Base-by-base conservation (phyloP, 495 filamentous ascomycete genomes). In the Staphylotrichum longicolle region DNA sequence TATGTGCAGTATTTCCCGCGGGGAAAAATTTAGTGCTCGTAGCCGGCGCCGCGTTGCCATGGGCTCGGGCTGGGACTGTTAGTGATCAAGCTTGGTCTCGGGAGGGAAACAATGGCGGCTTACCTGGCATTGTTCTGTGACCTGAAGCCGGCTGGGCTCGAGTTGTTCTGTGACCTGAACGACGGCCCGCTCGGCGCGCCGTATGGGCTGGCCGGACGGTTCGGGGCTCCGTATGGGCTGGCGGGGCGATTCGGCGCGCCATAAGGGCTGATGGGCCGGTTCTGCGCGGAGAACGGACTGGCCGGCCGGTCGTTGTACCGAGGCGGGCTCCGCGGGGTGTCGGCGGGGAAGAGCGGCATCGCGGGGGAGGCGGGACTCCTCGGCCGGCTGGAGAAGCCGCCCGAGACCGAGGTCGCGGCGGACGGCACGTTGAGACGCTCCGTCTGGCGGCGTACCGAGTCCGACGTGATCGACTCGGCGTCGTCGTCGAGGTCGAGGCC, bases 401-500 rank as follows among this genome's bases (percentile, higher is more conserved):
- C 39, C 39, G 41, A 40, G 14, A 60, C 14, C 40, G 66, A 54
- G 44, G 6, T 35, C 14, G 48, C 33, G 30, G 44, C 61, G 11
- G 65, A 63, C 2, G 63, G 63, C 54, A 65, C 49, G 57, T 47
- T 14, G 73, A 75, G 54, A 75, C 63, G 40, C 60, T 68, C 66
- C 2, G 62, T 54, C 45, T 71, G 64, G 57, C 66, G 68, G 20
- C 70, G 70, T 14, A 72, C 27, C 27, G 66, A 69, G 44, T 79
- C 77, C 11, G 80, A 82, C 10, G 77, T 75, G 62, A 80, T 85
- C 12, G 89, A 92, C 30, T 84, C 82, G 55, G 88, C 86, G 49
- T 96, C 93, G 54, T 93, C 89, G 54, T 93, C 91, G 39, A 94
- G 82, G 52, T 91, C 86, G 15, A 83, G 67, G 32, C 78, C 79